Conservation (phyloP, 805 yeast species). For the Kregervanrija fluxuum region DNA sequence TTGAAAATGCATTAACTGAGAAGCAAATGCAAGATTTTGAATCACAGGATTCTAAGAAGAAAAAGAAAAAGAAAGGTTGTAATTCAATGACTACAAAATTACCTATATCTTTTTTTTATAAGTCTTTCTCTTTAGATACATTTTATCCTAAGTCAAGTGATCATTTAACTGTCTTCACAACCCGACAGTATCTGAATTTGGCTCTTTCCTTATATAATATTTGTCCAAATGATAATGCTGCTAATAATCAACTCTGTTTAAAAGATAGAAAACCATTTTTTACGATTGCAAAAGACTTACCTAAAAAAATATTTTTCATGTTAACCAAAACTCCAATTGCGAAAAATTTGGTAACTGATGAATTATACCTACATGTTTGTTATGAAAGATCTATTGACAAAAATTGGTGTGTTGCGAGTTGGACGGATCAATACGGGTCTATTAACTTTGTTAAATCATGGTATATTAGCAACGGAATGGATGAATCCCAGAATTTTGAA, state of each 20-base stretch:
- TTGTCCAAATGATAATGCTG: slow-evolving; percentile 31
- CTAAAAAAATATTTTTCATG: slow-evolving; percentile 36
- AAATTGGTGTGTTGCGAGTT: slow-evolving; percentile 79
- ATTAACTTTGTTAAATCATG: slow-evolving; percentile 58
- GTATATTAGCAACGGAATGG: slow-evolving; percentile 34
- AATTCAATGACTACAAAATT: slow-evolving; percentile 6
- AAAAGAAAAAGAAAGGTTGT: slow-evolving; percentile 17
- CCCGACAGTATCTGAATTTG: slow-evolving; percentile 33
- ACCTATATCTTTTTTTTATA: slow-evolving; percentile 23
- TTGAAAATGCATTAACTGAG: slow-evolving; percentile 30
- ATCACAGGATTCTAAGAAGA: slow-evolving; percentile 19
- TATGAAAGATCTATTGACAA: slow-evolving; percentile 77
- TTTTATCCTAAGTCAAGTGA: slow-evolving; percentile 30
- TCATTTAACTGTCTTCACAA: slow-evolving; percentile 25
- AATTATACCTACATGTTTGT: slow-evolving; percentile 75
- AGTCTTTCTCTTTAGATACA: slow-evolving; percentile 35
- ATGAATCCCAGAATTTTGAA: slow-evolving; percentile 32
- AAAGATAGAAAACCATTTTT: slow-evolving; percentile 29
- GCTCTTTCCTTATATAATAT: slow-evolving; percentile 53
- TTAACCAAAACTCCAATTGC: slow-evolving; percentile 32
- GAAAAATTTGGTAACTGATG: slow-evolving; percentile 45
- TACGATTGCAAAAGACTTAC: slow-evolving; percentile 33
- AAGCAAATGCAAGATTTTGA: slow-evolving; percentile 11
- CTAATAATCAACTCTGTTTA: slow-evolving; percentile 3
- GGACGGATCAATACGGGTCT: slow-evolving; percentile 77